Conservation (phyloP, 306 rosid genomes). For the Prunus mume region DNA sequence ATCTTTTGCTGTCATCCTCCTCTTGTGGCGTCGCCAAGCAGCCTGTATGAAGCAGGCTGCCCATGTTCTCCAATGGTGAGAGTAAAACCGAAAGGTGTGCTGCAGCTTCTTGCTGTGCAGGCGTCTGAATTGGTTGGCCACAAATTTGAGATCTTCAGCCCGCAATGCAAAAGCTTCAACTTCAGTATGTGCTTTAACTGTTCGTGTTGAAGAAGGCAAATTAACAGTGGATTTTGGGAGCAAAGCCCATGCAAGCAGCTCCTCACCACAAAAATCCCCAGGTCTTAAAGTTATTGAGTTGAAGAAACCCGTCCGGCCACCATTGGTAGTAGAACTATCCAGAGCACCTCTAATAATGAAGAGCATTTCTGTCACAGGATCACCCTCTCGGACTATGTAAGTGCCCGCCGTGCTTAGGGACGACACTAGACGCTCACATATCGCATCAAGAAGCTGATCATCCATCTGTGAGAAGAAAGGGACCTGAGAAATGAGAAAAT, state of each 20-base stretch:
- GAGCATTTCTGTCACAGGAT: constrained; percentile 92
- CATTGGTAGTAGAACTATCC: constrained; percentile 92
- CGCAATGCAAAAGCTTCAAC: constrained; percentile 95
- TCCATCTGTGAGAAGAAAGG: constrained; percentile 99
- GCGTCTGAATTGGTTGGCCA: constrained; percentile 93
- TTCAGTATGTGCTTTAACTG: constrained; percentile 68
- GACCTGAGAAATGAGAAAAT: constrained; percentile 50
- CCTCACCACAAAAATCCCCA: constrained; percentile 98
- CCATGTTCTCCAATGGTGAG: constrained; percentile 99
- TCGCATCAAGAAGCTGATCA: constrained; percentile 93
- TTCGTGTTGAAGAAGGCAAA: constrained; percentile 90
- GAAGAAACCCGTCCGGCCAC: constrained; percentile 94
- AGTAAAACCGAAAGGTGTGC: constrained; percentile 90
- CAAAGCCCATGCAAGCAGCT: constrained; percentile 94
- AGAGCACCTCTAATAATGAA: constrained; percentile 86
- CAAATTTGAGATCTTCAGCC: constrained; percentile 95
- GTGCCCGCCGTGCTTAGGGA: constrained; percentile 88
- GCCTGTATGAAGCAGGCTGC: constrained; percentile 99
- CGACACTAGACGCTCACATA: constrained; percentile 90
- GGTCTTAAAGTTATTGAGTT: constrained; percentile 82
- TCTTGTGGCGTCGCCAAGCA: constrained; percentile 88
- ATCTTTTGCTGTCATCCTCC: constrained; percentile 52
- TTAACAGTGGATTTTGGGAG: constrained; percentile 78
- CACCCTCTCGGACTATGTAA: constrained; percentile 92
- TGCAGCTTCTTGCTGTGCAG: constrained; percentile 97